A percentile compares a stretch with the other conserved stretches of the same genome.
These are phyloP conservation scores for Pichia insulana DNA, from an alignment of 805 yeast genomes.

Conservation along the genomic window DNA sequence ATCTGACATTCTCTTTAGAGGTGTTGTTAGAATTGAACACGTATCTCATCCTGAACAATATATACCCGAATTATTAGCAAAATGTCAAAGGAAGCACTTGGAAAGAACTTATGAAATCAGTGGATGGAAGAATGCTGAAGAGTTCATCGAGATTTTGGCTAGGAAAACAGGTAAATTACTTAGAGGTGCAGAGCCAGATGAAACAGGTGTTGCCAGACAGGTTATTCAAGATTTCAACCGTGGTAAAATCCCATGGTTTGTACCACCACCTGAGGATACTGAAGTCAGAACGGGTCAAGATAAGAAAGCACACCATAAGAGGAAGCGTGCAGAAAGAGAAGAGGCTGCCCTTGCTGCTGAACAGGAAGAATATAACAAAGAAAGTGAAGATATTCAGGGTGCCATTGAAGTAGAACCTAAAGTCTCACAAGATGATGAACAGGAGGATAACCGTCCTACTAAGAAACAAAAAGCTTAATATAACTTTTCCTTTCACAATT, in stretches of 20 bases:
- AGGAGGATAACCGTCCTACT: slow-evolving; percentile 14
- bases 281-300: slow-evolving; percentile 51
- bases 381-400: slow-evolving; percentile 17
- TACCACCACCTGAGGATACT: slow-evolving; percentile 77
- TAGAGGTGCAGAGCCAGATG: slow-evolving; percentile 98
- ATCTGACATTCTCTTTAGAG: slow-evolving; percentile 87
- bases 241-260: slow-evolving; percentile 98
- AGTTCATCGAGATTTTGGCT: slow-evolving; percentile 84
- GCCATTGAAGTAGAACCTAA: slow-evolving; percentile 23
- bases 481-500: not conserved
- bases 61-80: slow-evolving; percentile 74
- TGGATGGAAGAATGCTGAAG: slow-evolving; percentile 76
- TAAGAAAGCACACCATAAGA: slow-evolving; percentile 43
- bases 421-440: slow-evolving; percentile 19
- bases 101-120: slow-evolving; percentile 92
- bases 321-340: slow-evolving; percentile 45
- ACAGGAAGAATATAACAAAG: slow-evolving; percentile 15
- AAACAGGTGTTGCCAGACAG: slow-evolving; percentile 82
- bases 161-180: slow-evolving; percentile 86
- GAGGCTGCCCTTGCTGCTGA: slow-evolving; percentile 21
- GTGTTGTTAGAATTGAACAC: slow-evolving; percentile 98
- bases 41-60: slow-evolving; percentile 93
- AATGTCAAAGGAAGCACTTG: slow-evolving; percentile 82
- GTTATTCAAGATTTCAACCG: slow-evolving; percentile 91
- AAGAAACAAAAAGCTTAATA: slow-evolving; percentile 18